phyloP scores from a whole-genome alignment of 2,329 filamentous ascomycete genomes.

The Fusarium agapanthi region DNA sequence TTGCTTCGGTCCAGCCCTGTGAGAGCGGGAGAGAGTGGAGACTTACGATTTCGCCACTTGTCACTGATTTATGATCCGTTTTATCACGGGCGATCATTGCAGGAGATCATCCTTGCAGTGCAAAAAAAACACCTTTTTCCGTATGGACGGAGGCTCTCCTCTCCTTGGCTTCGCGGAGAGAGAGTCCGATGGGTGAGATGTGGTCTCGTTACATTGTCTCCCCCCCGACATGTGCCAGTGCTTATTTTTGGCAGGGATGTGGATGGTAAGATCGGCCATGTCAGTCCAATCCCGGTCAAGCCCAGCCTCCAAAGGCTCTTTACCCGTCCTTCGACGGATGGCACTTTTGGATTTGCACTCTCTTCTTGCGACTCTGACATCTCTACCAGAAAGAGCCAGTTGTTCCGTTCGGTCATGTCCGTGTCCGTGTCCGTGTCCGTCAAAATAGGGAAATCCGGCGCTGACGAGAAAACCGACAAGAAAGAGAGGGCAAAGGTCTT shows the following conservation, averaged over 20 bases:
- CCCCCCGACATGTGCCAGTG: slow-evolving; percentile 19
- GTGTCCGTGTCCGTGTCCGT: background rate
- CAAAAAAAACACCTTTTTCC: slow-evolving; percentile 4
- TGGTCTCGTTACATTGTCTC: slow-evolving; percentile 25
- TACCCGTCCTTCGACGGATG: slow-evolving; percentile 10
- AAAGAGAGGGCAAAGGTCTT: background rate
- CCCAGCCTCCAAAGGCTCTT: slow-evolving; percentile 20
- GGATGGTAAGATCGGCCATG: slow-evolving; percentile 31
- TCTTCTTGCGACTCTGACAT: slow-evolving; percentile 14
- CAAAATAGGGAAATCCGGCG: background rate
- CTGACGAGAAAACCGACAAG: background rate
- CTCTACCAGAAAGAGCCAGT: slow-evolving; percentile 8
- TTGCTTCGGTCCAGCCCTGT: slow-evolving; percentile 31
- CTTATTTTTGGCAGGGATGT: slow-evolving; percentile 35
- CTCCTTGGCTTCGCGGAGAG: slow-evolving; percentile 27
- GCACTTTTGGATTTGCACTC: slow-evolving; percentile 23
- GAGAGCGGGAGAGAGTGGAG: slow-evolving; percentile 27
- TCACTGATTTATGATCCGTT: background rate
- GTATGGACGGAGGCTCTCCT: slow-evolving; percentile 2
- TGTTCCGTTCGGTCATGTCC: slow-evolving; percentile 21
- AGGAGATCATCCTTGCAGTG: slow-evolving; percentile 21
- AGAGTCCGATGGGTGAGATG: slow-evolving; percentile 24
- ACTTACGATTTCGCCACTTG: background rate
- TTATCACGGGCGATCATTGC: background rate
- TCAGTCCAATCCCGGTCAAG: slow-evolving; percentile 16